Evolutionary conservation across 768 basidiomycete genomes (phyloP).

Genomic region (Termitomyces sp.): DNA sequence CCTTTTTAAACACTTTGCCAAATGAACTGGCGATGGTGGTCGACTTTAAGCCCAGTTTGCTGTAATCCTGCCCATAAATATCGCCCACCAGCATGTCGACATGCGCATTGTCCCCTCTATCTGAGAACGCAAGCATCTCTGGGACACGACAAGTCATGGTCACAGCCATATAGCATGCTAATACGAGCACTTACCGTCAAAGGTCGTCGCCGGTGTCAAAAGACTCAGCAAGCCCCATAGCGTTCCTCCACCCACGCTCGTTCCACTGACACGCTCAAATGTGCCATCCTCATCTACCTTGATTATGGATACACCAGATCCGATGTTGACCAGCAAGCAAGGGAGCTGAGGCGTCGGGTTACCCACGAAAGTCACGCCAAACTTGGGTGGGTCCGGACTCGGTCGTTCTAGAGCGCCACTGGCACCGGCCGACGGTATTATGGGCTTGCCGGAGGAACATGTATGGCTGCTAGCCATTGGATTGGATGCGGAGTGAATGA

Average conservation of each 20-base stretch:
- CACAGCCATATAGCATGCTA: constrained; percentile 3
- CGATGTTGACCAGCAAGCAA: constrained; percentile 96
- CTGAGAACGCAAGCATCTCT: constrained; percentile 97
- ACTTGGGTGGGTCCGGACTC: constrained; percentile 85
- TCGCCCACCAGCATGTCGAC: constrained; percentile 99
- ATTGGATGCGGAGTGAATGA: constrained; percentile 61
- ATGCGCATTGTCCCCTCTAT: constrained; percentile 85
- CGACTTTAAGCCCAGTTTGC: constrained; percentile 91
- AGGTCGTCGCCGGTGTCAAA: constrained; percentile 89
- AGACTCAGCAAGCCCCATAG: constrained; percentile 94
- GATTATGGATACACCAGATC: constrained; percentile 96
- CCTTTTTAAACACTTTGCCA: constrained; percentile 96
- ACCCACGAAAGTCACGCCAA: constrained; percentile 81
- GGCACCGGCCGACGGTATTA: constrained; percentile 4
- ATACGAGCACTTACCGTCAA: constrained; percentile 73
- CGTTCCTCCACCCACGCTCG: constrained; percentile 95
- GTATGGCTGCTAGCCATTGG: constrained; percentile 6
- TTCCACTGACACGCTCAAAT: constrained; percentile 96
- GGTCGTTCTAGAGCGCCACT: constrained; percentile 62
- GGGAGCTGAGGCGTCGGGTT: constrained; percentile 86
- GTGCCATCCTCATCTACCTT: constrained; percentile 93
- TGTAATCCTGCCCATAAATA: constrained; percentile 98
- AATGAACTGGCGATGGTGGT: constrained; percentile 98
- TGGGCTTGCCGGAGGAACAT: constrained; percentile 15
- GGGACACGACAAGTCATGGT: constrained; percentile 9